Evolutionary conservation across 1,284 basidiomycete genomes (phyloP).

Genomic region (Fomitopsis palustris): DNA sequence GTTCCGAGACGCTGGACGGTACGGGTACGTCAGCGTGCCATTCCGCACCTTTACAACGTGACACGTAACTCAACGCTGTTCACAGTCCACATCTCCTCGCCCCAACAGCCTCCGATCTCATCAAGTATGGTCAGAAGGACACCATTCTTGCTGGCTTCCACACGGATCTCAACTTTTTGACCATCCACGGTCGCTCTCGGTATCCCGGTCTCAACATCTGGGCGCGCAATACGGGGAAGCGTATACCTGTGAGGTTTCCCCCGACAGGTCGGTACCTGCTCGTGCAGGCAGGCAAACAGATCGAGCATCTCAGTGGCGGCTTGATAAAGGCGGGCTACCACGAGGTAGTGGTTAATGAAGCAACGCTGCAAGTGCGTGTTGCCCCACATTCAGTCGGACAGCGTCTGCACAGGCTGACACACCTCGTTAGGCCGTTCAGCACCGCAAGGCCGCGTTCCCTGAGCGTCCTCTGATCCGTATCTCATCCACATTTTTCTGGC

Average conservation of each 20-base stretch:
- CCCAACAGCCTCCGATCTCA: constrained; percentile 86
- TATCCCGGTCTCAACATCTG: constrained; percentile 86
- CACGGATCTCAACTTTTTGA: constrained; percentile 79
- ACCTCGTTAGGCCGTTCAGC: constrained; percentile 57
- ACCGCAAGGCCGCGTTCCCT: constrained; percentile 53
- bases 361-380: constrained; percentile 60
- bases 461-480: constrained; percentile 86
- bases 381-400: too few species aligned
- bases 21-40: constrained; percentile 53
- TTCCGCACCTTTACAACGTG: neutral
- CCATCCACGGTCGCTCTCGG: constrained; percentile 87
- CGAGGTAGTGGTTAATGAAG: constrained; percentile 85
- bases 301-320: constrained; percentile 86
- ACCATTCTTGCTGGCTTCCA: constrained; percentile 92
- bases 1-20: constrained; percentile 76
- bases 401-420: neutral
- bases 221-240: constrained; percentile 88
- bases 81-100: constrained; percentile 82
- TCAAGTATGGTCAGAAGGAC: constrained; percentile 70
- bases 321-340: constrained; percentile 90
- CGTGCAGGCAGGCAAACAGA: constrained; percentile 89
- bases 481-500: constrained; percentile 94
- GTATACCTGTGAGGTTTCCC: constrained; percentile 81
- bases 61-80: neutral
- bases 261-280: constrained; percentile 67